Base-by-base conservation (phyloP, 345 rosid species). In the Eucalyptus virginea region DNA sequence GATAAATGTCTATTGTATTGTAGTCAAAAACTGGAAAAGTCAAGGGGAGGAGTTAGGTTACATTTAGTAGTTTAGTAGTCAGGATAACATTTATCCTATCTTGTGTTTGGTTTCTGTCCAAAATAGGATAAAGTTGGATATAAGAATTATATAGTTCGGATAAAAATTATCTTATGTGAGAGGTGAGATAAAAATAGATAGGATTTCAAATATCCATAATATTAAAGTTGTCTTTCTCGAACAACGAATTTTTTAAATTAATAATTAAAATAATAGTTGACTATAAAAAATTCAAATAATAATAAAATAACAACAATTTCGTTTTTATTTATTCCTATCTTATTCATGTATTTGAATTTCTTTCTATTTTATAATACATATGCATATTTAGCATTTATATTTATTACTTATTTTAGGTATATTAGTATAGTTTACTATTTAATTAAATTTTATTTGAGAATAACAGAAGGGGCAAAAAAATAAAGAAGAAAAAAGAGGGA, bases 161-260 rank as follows among this genome's bases (percentile, higher is more conserved):
- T 60, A 28, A 60, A 26, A 23, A 51, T 24, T 24, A 58, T 58
- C 4, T 24, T 0, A 56, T 56, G 0, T 2, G 14, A 51, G 6
- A 28, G 2, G 8, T 60, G 11, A 0, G 1, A 21, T 52, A 52
- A 52, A 60, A 2, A 60, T 60, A 0, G 1, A 28, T 28, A 26
- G 16, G 0, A 60, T 60, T 60, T 28, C 1, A 30, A 60, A 60
- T 28, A 21, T 52, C 0, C 32, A 28, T 60, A 3, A 12, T 3
- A 60, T 26, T 28, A 60, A 28, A 60, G 26, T 52, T 52, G 21
- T 21, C 0, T 52, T 19, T 52, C 2, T 52, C 2, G 0, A 52
- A 52, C 21, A 52, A 52, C 0, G 26, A 52, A 52, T 52, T 52
- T 52, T 4, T 52, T 52, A 19, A 52, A 52, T 52, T 52, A 52